Base-by-base conservation (phyloP, 169 alveolate species). In the Babesia sp. region DNA sequence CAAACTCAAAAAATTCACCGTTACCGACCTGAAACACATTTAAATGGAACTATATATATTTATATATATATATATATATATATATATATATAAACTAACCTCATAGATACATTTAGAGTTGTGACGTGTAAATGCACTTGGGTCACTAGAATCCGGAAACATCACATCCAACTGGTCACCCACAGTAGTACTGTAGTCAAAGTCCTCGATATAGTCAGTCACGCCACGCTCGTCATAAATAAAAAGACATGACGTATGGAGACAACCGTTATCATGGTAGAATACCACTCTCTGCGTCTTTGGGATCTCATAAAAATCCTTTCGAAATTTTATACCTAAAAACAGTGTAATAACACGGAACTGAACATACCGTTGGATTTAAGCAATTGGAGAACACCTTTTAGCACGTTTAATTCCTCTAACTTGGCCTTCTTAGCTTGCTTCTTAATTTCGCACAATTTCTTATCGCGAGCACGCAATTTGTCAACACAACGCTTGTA, bases 151-250 rank as follows among this genome's bases (percentile, higher is more conserved):
- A 42, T 71, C 69, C 42, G 33, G 68, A 44, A 81, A 81, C 89
- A 81, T 81, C 59, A 72, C 89, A 53, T 81, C 89, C 41, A 81
- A 75, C 73, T 81, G 89, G 68, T 71, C 85, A 0, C 78, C 71
- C 4, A 81, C 42, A 29, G 76, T 57, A 33, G 84, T 56, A 39
- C 64, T 28, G 67, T 81, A 64, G 59, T 72, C 81, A 44, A 72
- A 64, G 56, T 81, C 58, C n/a, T 46, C 76, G 45, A 81, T 81
- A 53, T 64, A 81, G 69, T 81, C 89, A n/a, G 69, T 81, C 55
- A 81, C 24, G 24, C 63, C 45, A 34, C 28, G 41, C 41, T 81
- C 84, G 48, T 81, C 89, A 71, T 81, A 81, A 37, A 81, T 73
- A 22, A 81, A 46, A 14, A 81, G 56, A 39, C 82, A 81, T 6